A percentile compares a stretch with the other conserved stretches of the same genome.
These are phyloP conservation scores for Quercus robur DNA, from an alignment of 306 rosid genomes.

Conservation along the genomic window DNA sequence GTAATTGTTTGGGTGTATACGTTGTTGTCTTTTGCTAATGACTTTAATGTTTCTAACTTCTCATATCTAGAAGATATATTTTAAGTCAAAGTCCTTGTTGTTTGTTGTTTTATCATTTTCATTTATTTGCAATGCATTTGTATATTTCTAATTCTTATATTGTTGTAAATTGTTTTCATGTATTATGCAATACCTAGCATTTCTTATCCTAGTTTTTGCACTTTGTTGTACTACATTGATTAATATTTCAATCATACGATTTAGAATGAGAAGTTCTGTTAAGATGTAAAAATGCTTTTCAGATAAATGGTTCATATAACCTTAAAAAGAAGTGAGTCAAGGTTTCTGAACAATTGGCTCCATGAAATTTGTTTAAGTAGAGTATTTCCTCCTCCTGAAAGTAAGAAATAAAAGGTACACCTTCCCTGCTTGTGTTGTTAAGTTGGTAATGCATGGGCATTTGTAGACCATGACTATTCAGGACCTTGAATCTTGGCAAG, in stretches of 20 bases:
- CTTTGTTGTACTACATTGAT: not conserved
- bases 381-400: not conserved
- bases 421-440: not conserved
- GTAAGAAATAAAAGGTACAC: not conserved
- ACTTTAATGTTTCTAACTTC: not conserved
- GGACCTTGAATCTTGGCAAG: not conserved
- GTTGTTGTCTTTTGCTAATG: not conserved
- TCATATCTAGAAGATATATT: not conserved
- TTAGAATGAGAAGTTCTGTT: not conserved
- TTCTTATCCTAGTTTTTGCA: not conserved
- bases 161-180: not conserved
- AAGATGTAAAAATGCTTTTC: not conserved
- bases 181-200: not conserved
- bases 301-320: not conserved
- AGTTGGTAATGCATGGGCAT: not conserved
- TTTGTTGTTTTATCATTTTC: not conserved
- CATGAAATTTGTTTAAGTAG: not conserved
- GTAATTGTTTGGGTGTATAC: not conserved
- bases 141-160: not conserved
- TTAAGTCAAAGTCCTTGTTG: not conserved
- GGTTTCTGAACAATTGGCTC: not conserved
- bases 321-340: not conserved
- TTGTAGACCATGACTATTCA: not conserved
- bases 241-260: not conserved
- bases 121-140: not conserved